These are phyloP conservation scores for Shiraia bambusicola DNA, from an alignment of 2,329 filamentous ascomycete genomes.

Conservation along the genomic window DNA sequence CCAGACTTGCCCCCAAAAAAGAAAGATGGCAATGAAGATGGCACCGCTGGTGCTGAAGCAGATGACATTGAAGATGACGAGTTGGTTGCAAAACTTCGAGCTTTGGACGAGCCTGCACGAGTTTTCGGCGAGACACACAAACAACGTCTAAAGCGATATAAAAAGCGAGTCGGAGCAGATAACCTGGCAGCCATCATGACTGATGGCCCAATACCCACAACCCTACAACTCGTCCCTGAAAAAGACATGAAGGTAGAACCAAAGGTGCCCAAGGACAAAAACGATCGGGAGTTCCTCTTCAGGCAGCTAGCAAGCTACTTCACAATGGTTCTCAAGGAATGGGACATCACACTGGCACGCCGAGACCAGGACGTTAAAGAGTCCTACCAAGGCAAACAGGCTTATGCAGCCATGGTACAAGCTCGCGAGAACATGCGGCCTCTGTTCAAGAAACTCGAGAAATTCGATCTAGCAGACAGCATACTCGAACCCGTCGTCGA, in stretches of 20 bases:
- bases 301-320: conserved; percentile 93
- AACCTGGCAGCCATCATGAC: conserved; percentile 54
- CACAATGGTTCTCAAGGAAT: conserved; percentile 89
- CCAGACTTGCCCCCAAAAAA: conserved; percentile 66
- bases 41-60: conserved; percentile 43
- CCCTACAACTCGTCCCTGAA: conserved; percentile 75
- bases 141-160: conserved; percentile 69
- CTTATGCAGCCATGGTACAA: conserved; percentile 81
- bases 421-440: conserved; percentile 86
- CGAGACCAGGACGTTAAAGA: conserved; percentile 61
- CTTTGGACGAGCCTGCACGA: conserved; percentile 68
- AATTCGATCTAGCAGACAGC: conserved; percentile 73
- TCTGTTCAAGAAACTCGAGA: conserved; percentile 86
- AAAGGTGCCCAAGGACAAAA: conserved; percentile 62
- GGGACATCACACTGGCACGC: conserved; percentile 72
- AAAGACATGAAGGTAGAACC: conserved; percentile 80
- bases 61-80: conserved; percentile 73
- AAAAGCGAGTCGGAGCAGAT: conserved; percentile 56
- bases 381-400: conserved; percentile 77
- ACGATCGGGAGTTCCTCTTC: conserved; percentile 71
- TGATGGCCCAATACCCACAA: conserved; percentile 83
- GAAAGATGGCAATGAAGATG: conserved; percentile 49
- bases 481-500: conserved; percentile 82
- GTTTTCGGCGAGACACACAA: conserved; percentile 82
- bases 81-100: conserved; percentile 67